Evolutionary conservation across 495 filamentous ascomycete species (phyloP), one percentile per base, ranked within the genome.

Genomic region (Penicillium simplicissimum): DNA sequence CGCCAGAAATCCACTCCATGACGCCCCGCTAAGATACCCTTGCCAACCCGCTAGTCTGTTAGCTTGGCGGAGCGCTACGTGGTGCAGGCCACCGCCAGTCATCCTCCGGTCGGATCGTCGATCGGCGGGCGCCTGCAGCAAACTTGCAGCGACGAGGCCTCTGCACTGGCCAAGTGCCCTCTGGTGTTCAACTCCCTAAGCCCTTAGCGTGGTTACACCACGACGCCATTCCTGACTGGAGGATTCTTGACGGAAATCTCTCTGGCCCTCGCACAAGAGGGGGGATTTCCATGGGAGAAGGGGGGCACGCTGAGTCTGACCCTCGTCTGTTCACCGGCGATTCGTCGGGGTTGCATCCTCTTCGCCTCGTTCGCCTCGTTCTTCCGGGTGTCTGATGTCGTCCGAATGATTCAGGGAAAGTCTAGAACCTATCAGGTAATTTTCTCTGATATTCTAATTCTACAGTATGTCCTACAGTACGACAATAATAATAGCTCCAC

Each of bases 81-180:
- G 70, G 70, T 71, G 56, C 35, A 35, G 52, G 17, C 67, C 62
- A 54, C 58, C 59, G 63, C 70, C 70, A 72, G 65, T 72, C 69
- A 66, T 68, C 65, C 48, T 63, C 60, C 61, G 57, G 67, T 65
- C 67, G 64, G 69, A 69, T 70, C 67, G 68, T 67, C 68, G 65
- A 71, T 70, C 70, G 67, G 67, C 67, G 65, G 69, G 61, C 69
- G 60, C 52, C 63, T 67, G 65, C 60, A 60, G 60, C 55, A 6
- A 6, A 36, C 17, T 55, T 58, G 23, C 53, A 42, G 53, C 25
- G 53, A 42, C 37, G 35, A 31, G 51, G 51, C 51, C 51, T 35
- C 28, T 33, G 51, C 51, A 53, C 51, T 53, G 51, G 51, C 51
- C 51, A 53, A 47, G 52, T 21, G 23, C 23, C 23, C 23, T 1